These are phyloP conservation scores for Tolypocladium pustulatum DNA, from an alignment of 2,329 filamentous ascomycete genomes.

Conservation along the genomic window DNA sequence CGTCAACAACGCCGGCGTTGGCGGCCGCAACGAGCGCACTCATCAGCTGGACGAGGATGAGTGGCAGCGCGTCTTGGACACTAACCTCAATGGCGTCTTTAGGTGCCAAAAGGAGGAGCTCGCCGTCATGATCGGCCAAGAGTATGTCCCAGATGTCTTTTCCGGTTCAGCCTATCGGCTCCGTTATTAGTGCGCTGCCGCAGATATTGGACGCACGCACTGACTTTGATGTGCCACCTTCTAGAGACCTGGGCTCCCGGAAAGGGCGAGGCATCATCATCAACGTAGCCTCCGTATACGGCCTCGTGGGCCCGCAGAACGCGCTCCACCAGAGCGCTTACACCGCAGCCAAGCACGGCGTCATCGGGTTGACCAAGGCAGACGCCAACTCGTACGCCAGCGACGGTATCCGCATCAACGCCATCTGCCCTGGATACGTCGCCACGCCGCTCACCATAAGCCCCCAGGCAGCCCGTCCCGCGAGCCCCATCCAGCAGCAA, in stretches of 20 bases:
- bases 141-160: constrained; percentile 14
- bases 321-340: constrained; percentile 34
- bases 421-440: constrained; percentile 45
- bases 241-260: constrained; percentile 23
- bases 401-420: constrained; percentile 46
- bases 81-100: constrained; percentile 48
- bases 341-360: constrained; percentile 39
- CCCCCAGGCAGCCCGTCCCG: constrained; percentile 11
- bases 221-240: background rate
- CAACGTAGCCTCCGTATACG: constrained; percentile 43
- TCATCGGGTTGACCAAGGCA: constrained; percentile 41
- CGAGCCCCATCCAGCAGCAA: constrained; percentile 23
- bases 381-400: constrained; percentile 42
- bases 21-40: constrained; percentile 28
- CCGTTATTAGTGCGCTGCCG: background rate
- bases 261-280: constrained; percentile 39
- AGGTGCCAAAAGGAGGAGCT: constrained; percentile 45
- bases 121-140: constrained; percentile 38
- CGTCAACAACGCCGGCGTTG: constrained; percentile 45
- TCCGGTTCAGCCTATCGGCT: background rate
- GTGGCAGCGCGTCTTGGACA: constrained; percentile 37
- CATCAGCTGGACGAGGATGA: constrained; percentile 34
- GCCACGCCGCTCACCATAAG: constrained; percentile 26
- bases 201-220: background rate
- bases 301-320: constrained; percentile 28